Base-by-base conservation (phyloP, 768 basidiomycete species). In the Naganishia friedmannii region DNA sequence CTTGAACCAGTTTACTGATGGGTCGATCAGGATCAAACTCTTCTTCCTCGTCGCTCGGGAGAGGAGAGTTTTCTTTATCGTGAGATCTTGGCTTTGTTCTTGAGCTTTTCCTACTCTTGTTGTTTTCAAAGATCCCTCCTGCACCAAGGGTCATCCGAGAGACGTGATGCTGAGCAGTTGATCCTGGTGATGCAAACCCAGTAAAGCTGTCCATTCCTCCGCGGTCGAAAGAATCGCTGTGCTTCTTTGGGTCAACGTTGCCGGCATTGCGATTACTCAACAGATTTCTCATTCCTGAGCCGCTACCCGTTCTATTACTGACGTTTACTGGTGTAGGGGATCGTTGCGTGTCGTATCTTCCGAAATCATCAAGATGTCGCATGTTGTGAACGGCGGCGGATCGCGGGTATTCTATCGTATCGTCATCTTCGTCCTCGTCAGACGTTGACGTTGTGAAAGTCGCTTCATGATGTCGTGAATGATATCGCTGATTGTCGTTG, bases 91-190 rank as follows among this genome's bases (percentile, higher is more conserved):
- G 37, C 45, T 46, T 48, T 48, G 39, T 26, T 37, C n/a, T 39
- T 34, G 57, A 23, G 17, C 17, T 31, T 21, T 34, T 58, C 15
- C 57, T 51, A 23, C 7, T 31, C 55, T 37, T 57, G 26, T 45
- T 45, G 26, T 87, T 84, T 4, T 84, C 84, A 45, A 86, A 88
- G 12, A 95, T 58, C 7, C 57, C 85, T 0, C 93, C 93, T 3
- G 92, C 91, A 66, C 86, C 90, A 19, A 96, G 85, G 0, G 93
- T 95, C 67, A 95, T 84, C 1, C 87, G 91, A 73, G 90, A 91
- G 29, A 91, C 92, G 81, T 96, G 93, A 79, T 96, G 93, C 0
- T 88, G 91, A 13, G 87, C 88, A 0, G 93, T 94, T 0, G 91
- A 93, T 70, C 91, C 75, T 0, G 79, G 79, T 67, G 75, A 76